Percentiles rank a stretch among this genome's conserved stretches.
Conservation (phyloP, 108 stramenopile genomes). For the Pseudonitzschia pungens region DNA sequence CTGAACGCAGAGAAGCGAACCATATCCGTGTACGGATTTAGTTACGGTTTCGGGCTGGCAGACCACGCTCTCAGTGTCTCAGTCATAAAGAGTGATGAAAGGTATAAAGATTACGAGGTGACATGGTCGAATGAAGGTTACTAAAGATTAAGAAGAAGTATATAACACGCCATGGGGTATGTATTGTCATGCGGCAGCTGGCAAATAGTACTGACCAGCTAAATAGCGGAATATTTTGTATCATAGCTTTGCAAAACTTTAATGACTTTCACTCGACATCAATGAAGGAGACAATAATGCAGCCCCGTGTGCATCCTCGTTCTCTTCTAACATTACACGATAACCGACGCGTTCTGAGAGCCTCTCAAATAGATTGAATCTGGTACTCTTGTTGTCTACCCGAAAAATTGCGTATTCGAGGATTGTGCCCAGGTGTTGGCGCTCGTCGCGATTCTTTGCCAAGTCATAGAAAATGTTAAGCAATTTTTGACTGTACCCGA, state of each 20-base stretch:
- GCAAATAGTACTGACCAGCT: neutral
- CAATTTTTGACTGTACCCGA: conserved; percentile 3
- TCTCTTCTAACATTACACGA: neutral
- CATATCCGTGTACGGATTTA: conserved; percentile 73
- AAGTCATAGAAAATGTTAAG: neutral
- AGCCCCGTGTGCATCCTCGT: neutral
- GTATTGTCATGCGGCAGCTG: neutral
- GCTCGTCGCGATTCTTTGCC: neutral
- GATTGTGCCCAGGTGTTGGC: neutral
- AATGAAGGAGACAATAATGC: neutral
- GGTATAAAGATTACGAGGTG: conserved; percentile 56
- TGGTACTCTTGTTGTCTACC: neutral
- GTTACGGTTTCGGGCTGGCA: conserved; percentile 79
- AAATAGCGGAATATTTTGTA: neutral
- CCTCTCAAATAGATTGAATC: neutral
- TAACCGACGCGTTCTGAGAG: neutral
- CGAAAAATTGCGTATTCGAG: conserved; percentile 9
- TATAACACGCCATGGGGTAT: neutral
- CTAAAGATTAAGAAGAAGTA: conserved; percentile 20
- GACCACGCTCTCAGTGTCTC: conserved; percentile 64
- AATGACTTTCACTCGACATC: neutral
- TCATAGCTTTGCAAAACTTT: neutral
- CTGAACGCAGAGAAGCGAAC: conserved; percentile 46
- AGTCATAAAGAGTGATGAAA: conserved; percentile 53
- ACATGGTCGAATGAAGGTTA: conserved; percentile 76